Conservation (phyloP, 495 filamentous ascomycete genomes). For the Polyplosphaeria fusca region DNA sequence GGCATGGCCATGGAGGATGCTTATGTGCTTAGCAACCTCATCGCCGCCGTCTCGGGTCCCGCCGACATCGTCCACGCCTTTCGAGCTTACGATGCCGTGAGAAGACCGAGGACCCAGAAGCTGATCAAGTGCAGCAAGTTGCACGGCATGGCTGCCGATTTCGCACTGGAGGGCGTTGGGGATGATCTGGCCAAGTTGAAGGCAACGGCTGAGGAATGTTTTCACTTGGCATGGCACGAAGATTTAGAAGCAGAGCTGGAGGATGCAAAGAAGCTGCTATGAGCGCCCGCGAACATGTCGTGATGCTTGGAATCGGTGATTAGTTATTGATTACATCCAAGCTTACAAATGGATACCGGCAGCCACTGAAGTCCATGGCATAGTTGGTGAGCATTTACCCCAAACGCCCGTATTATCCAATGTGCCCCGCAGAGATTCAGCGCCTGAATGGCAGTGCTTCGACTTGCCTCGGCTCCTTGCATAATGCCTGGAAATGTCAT, state of each 20-base stretch:
- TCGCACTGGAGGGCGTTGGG: slow-evolving; percentile 24
- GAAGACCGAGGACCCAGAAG: slow-evolving; percentile 46
- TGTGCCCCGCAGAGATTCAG: no score
- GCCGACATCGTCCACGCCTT: slow-evolving; percentile 52
- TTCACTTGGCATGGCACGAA: slow-evolving; percentile 16
- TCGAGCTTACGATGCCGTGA: slow-evolving; percentile 57
- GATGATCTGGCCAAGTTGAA: slow-evolving; percentile 35
- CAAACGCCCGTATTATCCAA: no score
- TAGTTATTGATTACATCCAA: no score
- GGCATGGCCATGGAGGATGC: slow-evolving; percentile 70
- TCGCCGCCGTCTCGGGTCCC: slow-evolving; percentile 43
- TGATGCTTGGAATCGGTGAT: no score
- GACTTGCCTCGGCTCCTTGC: no score
- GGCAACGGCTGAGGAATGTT: slow-evolving; percentile 1
- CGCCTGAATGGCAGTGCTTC: no score
- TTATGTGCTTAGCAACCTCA: slow-evolving; percentile 55
- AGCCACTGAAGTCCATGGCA: no score
- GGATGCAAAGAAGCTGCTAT: slow-evolving; percentile 8
- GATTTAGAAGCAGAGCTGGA: slow-evolving; percentile 14
- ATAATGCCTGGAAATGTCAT: no score
- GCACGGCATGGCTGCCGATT: slow-evolving; percentile 33
- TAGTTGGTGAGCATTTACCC: no score
- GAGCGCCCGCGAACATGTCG: no score
- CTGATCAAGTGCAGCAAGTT: slow-evolving; percentile 33
- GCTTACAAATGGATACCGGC: no score